Evolutionary conservation across 495 filamentous ascomycete genomes (phyloP).

Genomic region (Beverwykella pulmonaria): DNA sequence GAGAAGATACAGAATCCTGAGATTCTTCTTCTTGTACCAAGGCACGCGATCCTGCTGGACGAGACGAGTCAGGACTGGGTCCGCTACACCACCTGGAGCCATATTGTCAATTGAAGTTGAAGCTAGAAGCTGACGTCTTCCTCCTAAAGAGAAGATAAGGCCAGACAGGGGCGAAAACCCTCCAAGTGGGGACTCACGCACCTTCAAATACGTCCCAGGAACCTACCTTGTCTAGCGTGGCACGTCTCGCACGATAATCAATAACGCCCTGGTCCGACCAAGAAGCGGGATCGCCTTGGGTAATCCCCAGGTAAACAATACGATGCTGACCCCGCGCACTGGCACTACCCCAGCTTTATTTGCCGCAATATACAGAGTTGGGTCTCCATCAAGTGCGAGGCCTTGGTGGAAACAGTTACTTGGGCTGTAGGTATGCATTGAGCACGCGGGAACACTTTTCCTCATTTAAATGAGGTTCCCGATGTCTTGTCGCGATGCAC

Average conservation of each 20-base stretch:
- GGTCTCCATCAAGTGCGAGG: not conserved
- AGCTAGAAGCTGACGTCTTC: not conserved
- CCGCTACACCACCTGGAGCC: slow-evolving; percentile 24
- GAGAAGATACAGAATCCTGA: slow-evolving; percentile 62
- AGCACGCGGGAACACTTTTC: not conserved
- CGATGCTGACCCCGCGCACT: not conserved
- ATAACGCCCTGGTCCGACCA: not conserved
- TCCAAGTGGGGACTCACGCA: not conserved
- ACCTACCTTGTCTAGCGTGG: not conserved
- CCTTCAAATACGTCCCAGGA: not conserved
- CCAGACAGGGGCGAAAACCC: not conserved
- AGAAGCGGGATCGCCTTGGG: not conserved
- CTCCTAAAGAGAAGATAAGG: not conserved
- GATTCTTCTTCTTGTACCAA: slow-evolving; percentile 67
- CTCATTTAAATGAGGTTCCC: not conserved
- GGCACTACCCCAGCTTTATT: not conserved
- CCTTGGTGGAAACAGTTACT: not conserved
- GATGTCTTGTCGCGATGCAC: not conserved
- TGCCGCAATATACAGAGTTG: not conserved
- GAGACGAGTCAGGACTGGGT: slow-evolving; percentile 57
- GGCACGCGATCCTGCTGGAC: slow-evolving; percentile 57
- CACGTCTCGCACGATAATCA: not conserved
- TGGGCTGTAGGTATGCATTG: not conserved
- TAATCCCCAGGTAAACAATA: not conserved
- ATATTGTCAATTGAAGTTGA: slow-evolving; percentile 1